Conservation (phyloP, 495 filamentous ascomycete species). For the Penicillium canariense region DNA sequence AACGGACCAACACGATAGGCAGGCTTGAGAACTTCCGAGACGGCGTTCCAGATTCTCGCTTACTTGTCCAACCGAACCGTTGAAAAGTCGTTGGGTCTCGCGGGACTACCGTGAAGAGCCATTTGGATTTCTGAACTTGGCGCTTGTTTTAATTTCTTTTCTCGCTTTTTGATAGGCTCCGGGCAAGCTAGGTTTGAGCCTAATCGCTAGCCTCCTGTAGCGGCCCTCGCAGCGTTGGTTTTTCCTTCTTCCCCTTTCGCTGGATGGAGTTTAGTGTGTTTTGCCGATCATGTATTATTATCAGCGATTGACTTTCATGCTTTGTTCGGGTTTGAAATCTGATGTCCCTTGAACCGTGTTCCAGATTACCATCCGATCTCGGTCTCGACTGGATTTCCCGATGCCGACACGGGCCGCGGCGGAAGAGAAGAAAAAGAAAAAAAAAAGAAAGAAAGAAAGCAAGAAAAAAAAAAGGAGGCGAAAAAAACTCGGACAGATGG, state of each 20-base stretch:
- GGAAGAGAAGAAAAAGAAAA: too few relatives aligned
- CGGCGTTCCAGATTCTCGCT: slow-evolving; percentile 12
- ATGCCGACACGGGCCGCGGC: too few relatives aligned
- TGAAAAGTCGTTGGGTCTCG: slow-evolving; percentile 18
- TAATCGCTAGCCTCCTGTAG: slow-evolving; percentile 14
- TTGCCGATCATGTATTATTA: background rate
- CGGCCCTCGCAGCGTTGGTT: slow-evolving; percentile 12
- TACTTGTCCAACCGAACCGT: slow-evolving; percentile 19
- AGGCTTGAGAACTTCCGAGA: background rate
- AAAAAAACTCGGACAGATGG: background rate
- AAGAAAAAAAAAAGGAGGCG: background rate
- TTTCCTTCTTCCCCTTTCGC: slow-evolving; percentile 1
- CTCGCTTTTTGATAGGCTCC: slow-evolving; percentile 4
- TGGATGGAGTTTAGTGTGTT: background rate
- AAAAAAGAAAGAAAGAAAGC: background rate
- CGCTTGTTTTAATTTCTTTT: slow-evolving; percentile 12
- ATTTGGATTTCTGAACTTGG: slow-evolving; percentile 6
- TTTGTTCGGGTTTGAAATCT: too few relatives aligned
- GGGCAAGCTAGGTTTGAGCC: slow-evolving; percentile 14
- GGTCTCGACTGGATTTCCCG: too few relatives aligned
- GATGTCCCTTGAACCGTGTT: too few relatives aligned
- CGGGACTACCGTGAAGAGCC: slow-evolving; percentile 11
- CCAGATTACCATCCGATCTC: too few relatives aligned
- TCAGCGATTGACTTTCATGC: too few relatives aligned
- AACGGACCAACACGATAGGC: slow-evolving; percentile 10